Percentiles rank a stretch among this genome's conserved stretches.
Conservation (phyloP, 305 asterid genomes). For the Fraxinus albicans region DNA sequence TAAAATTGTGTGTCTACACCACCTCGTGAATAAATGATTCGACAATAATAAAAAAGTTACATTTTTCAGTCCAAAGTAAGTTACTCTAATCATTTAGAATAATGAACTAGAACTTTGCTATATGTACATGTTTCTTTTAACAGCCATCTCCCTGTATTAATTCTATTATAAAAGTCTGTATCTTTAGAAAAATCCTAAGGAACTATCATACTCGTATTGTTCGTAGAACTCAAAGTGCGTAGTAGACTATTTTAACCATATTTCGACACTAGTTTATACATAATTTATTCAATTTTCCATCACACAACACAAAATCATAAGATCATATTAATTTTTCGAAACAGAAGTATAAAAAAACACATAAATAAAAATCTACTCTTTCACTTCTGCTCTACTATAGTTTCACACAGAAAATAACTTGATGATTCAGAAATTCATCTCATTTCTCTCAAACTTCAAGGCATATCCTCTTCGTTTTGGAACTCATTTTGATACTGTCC, state of each 20-base stretch:
- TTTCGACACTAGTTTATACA: constrained; percentile 11
- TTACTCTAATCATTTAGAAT: too few relatives aligned
- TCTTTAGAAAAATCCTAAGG: too few relatives aligned
- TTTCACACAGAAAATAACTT: constrained; percentile 5
- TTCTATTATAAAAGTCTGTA: too few relatives aligned
- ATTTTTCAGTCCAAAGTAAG: too few relatives aligned
- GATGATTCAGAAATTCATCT: not conserved
- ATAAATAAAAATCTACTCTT: constrained; percentile 31
- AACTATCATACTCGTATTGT: not conserved
- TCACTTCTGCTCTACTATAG: constrained; percentile 19
- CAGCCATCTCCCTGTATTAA: too few relatives aligned
- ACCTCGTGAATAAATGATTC: not conserved
- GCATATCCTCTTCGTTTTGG: constrained; percentile 34
- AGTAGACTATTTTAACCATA: not conserved
- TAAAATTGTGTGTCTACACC: too few relatives aligned
- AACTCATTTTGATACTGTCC: constrained; percentile 33
- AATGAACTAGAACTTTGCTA: too few relatives aligned
- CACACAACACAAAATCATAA: constrained; percentile 22
- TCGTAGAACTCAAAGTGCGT: too few relatives aligned
- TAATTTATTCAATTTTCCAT: constrained; percentile 29
- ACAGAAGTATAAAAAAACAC: constrained; percentile 4
- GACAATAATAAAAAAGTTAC: not conserved
- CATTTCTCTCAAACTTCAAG: constrained; percentile 22
- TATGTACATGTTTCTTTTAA: too few relatives aligned
- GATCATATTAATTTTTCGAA: constrained; percentile 19